These are phyloP conservation scores for Dinochytrium kinnereticum DNA, from an alignment of 371 early-diverging fungal species.

Conservation along the genomic window DNA sequence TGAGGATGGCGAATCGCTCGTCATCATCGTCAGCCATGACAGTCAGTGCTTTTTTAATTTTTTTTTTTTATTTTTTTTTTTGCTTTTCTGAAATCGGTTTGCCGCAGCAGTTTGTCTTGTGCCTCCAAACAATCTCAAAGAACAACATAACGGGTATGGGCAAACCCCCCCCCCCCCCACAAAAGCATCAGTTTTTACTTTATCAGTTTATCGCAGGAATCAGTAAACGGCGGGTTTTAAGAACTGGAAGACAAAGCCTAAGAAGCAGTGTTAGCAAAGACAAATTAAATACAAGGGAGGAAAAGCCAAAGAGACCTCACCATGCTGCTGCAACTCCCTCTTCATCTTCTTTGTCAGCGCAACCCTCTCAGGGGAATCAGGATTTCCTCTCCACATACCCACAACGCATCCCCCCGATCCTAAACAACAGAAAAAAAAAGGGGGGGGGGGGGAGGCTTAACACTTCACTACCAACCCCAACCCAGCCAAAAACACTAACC, in stretches of 20 bases:
- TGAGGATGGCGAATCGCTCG: slow-evolving; percentile 81
- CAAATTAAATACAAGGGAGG: neutral
- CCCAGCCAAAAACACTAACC: slow-evolving; percentile 22
- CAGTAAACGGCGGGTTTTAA: neutral
- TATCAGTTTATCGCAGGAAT: no score
- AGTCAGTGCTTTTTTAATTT: neutral
- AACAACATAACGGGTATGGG: neutral
- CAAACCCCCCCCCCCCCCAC: neutral
- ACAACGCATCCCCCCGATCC: slow-evolving; percentile 46
- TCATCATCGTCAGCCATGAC: slow-evolving; percentile 49
- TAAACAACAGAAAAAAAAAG: neutral
- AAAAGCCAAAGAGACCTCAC: slow-evolving; percentile 15
- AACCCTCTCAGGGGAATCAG: slow-evolving; percentile 17
- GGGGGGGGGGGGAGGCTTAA: neutral
- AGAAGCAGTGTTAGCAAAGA: no score
- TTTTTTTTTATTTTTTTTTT: slow-evolving; percentile 13
- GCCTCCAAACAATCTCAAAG: no score
- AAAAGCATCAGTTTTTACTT: no score
- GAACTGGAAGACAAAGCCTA: slow-evolving; percentile 3
- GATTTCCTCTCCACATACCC: slow-evolving; percentile 43
- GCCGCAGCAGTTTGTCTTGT: no score
- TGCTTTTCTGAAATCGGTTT: no score
- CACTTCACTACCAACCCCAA: neutral
- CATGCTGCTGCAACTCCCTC: slow-evolving; percentile 19
- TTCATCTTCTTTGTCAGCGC: slow-evolving; percentile 23